A percentile compares a stretch with the other conserved stretches of the same genome.
phyloP scores from a whole-genome alignment of 2,329 filamentous ascomycete species.

The Aurifilum marmelostoma region DNA sequence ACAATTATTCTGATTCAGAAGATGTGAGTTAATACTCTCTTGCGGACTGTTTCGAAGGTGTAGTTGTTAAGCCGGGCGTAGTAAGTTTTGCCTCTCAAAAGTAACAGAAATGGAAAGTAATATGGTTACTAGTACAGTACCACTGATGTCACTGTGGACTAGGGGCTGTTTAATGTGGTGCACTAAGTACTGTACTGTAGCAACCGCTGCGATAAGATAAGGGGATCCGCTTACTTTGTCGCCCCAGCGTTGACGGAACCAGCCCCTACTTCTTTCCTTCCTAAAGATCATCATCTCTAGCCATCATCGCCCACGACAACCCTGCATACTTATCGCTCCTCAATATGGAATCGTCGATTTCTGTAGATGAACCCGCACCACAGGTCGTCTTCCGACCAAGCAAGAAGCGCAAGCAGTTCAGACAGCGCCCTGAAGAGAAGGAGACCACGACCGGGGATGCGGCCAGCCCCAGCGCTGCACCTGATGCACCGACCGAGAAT shows the following conservation, averaged over 20 bases:
- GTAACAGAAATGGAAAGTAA: background rate
- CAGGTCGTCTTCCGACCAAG: slow-evolving; percentile 56
- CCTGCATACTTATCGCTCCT: background rate
- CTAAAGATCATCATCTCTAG: slow-evolving; percentile 1
- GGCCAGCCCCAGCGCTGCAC: slow-evolving; percentile 13
- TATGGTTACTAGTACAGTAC: background rate
- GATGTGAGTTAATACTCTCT: background rate
- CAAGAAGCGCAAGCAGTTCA: slow-evolving; percentile 64
- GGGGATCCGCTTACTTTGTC: slow-evolving; percentile 21
- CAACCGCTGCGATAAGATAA: slow-evolving; percentile 23
- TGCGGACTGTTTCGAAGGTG: background rate
- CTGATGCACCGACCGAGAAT: slow-evolving; percentile 15
- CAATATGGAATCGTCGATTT: slow-evolving; percentile 33
- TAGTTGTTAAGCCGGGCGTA: background rate
- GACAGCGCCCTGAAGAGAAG: slow-evolving; percentile 48
- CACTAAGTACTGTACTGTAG: no score
- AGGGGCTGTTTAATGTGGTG: background rate
- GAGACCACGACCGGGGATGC: slow-evolving; percentile 12
- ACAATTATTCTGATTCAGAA: no score
- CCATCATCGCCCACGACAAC: background rate
- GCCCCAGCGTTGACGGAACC: background rate
- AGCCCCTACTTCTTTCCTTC: background rate
- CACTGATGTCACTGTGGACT: slow-evolving; percentile 13
- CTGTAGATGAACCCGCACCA: slow-evolving; percentile 32
- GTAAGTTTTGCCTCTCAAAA: background rate